These are phyloP conservation scores for Puccinia polysora DNA, from an alignment of 1,284 basidiomycete species.

Conservation along the genomic window DNA sequence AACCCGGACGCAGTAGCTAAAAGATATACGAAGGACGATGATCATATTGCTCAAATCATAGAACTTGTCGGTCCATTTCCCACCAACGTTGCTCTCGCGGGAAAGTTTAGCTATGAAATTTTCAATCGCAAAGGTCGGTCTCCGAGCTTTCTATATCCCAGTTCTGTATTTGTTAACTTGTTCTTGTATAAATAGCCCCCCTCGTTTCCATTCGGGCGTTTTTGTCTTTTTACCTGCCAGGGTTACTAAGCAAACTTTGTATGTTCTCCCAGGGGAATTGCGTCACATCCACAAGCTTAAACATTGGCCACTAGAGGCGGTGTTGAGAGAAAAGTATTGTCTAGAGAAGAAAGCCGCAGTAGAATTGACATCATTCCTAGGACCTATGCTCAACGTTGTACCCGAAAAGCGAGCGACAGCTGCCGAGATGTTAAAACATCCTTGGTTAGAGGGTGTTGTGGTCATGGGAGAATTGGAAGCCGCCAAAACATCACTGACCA, in stretches of 20 bases:
- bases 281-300: constrained; percentile 87
- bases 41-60: constrained; percentile 97
- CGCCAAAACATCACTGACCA: background rate
- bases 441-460: constrained; percentile 65
- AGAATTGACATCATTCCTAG: constrained; percentile 73
- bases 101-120: constrained; percentile 90
- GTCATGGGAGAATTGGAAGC: constrained; percentile 30
- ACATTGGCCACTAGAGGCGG: constrained; percentile 85
- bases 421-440: constrained; percentile 72
- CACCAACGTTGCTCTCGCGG: constrained; percentile 74
- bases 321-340: constrained; percentile 84
- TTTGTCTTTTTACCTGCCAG: too few species aligned
- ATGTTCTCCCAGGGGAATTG: constrained; percentile 67
- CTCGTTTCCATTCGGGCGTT: constrained; percentile 39
- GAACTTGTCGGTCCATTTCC: constrained; percentile 89
- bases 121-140: constrained; percentile 83
- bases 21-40: constrained; percentile 86
- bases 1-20: constrained; percentile 73
- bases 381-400: constrained; percentile 84
- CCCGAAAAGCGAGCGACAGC: constrained; percentile 79
- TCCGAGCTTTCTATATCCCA: background rate
- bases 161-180: constrained; percentile 16
- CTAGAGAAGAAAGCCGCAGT: constrained; percentile 79
- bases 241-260: background rate
- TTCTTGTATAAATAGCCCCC: too few species aligned